A percentile compares a stretch with the other conserved stretches of the same genome.
Evolutionary conservation across 2,329 filamentous ascomycete genomes (phyloP).

Genomic region (Sporothrix humicola): DNA sequence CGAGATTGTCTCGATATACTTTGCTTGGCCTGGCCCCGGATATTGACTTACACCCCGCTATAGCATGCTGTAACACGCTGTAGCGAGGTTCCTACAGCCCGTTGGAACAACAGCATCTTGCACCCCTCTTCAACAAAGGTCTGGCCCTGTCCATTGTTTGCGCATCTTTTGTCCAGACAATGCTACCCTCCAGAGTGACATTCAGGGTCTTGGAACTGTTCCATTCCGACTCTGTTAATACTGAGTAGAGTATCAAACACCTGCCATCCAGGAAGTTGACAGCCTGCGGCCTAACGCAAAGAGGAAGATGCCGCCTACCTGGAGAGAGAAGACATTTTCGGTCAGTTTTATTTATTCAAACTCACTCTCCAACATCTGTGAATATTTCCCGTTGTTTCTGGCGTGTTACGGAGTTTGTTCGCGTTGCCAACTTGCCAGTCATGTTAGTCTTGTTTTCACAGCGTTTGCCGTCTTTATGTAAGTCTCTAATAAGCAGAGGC

Average conservation of each 20-base stretch:
- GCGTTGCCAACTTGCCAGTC: neutral
- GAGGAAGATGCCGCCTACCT: neutral
- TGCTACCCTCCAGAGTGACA: neutral
- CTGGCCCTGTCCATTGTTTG: neutral
- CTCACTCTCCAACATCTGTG: neutral
- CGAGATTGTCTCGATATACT: too few relatives aligned
- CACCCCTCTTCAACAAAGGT: too few relatives aligned
- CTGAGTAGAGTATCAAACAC: neutral
- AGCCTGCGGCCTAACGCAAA: neutral
- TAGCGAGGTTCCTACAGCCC: neutral
- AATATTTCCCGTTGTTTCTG: neutral
- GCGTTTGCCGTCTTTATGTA: slow-evolving; percentile 12
- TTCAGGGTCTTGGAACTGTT: neutral
- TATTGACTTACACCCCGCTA: neutral
- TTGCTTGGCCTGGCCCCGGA: neutral
- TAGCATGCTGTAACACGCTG: neutral
- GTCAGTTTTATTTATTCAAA: neutral
- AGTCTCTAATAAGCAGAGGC: slow-evolving; percentile 20
- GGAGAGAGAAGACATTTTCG: neutral
- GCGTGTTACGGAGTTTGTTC: neutral
- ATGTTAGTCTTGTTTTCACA: neutral
- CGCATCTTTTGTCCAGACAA: neutral
- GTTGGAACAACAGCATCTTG: neutral
- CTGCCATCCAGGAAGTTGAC: neutral
- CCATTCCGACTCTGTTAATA: neutral